A percentile compares a stretch with the other conserved stretches of the same genome.
Conservation (phyloP, 257 asterid species). For the Jasminum sambac region DNA sequence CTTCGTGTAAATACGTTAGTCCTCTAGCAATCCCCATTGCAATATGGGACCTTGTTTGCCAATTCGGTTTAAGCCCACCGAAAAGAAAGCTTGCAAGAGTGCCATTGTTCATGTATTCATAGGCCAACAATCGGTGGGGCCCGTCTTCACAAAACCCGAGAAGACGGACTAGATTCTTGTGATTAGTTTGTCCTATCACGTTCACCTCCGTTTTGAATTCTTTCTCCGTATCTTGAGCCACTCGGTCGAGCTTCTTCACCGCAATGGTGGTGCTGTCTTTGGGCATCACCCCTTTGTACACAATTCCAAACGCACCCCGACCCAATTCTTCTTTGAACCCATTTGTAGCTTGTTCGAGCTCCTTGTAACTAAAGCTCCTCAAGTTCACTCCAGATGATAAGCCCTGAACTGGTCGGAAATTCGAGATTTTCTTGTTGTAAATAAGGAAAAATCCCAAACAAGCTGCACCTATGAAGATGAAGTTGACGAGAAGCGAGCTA, state of each 20-base stretch:
- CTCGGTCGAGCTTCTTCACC: slow-evolving; percentile 35
- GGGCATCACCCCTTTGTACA: slow-evolving; percentile 23
- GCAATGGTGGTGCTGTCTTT: slow-evolving; percentile 18
- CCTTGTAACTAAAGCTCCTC: slow-evolving; percentile 22
- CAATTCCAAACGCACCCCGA: slow-evolving; percentile 35
- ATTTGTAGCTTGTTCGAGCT: slow-evolving; percentile 32
- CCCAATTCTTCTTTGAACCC: slow-evolving; percentile 36
- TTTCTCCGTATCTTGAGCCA: slow-evolving; percentile 23
- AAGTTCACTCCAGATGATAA: slow-evolving; percentile 9
- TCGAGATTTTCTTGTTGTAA: neutral
- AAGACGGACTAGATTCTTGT: slow-evolving; percentile 39
- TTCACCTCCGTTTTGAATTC: slow-evolving; percentile 44
- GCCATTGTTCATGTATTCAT: slow-evolving; percentile 42
- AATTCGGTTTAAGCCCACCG: slow-evolving; percentile 26
- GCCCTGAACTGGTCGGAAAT: neutral
- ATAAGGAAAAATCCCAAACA: neutral
- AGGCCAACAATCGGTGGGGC: slow-evolving; percentile 29
- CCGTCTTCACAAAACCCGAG: slow-evolving; percentile 38
- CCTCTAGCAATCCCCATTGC: slow-evolving; percentile 38
- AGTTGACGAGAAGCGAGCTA: slow-evolving; percentile 22
- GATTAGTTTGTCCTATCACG: slow-evolving; percentile 39
- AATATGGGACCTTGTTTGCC: slow-evolving; percentile 33
- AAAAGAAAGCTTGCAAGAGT: slow-evolving; percentile 31
- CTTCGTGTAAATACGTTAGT: slow-evolving; percentile 40
- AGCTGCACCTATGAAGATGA: slow-evolving; percentile 1